Evolutionary conservation across 73 alveolate species (phyloP), one percentile per base, ranked within the genome.

Genomic region (Paramecium tetraurelia): DNA sequence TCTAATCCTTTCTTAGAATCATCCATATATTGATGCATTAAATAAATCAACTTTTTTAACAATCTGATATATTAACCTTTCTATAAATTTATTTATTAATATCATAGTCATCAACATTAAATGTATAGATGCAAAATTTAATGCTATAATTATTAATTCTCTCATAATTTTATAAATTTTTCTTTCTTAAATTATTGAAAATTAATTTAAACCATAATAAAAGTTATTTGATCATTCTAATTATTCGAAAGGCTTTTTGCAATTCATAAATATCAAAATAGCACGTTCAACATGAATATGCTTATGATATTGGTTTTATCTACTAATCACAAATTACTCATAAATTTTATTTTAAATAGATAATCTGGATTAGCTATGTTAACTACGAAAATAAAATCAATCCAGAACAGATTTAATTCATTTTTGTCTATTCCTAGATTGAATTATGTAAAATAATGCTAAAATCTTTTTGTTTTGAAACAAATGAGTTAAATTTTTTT

Each of bases 221-320:
- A 53, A 53, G 68, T 53, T 53, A 53, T 50, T 29, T 31, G 68
- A 24, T 24, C 44, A 63, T 63, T 53, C 68, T 18, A 53, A 63
- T 63, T 48, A 63, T 20, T 63, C 83, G 16, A 24, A 44, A 63
- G 27, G 31, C 27, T 63, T 24, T 63, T 29, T 63, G 22, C 83
- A 63, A 63, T 63, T 63, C 83, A 63, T 48, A 63, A 29, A 63
- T 27, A 63, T 63, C 83, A 63, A 63, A 63, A 63, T 63, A 44
- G 11, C 83, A 63, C 11, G 83, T 63, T 63, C 83, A 10, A 41
- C 83, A 63, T 29, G 83, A 63, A 33, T 63, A 63, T 27, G 83
- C 83, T 63, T 63, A 27, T 29, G 48, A 29, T 22, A 63, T 63
- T 11, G 38, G 3, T 33, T 63, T 63, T 16, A 2, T 22, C 22